Percentiles rank a stretch among this genome's conserved stretches.
phyloP scores from a whole-genome alignment of 2,329 filamentous ascomycete genomes.

The Fusarium pseudocircinatum region DNA sequence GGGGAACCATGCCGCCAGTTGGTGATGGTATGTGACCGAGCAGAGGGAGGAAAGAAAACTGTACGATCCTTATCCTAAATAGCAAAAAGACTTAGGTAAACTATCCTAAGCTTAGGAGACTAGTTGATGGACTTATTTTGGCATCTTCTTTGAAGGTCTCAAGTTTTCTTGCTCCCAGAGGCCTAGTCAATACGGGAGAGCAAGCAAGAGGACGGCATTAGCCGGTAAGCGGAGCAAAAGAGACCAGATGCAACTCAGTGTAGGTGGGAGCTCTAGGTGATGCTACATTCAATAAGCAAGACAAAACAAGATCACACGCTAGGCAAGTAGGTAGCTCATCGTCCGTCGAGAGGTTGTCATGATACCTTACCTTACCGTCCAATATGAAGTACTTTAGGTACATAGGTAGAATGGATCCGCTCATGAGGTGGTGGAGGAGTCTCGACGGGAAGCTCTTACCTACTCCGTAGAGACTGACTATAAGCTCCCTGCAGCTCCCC shows the following conservation, averaged over 20 bases:
- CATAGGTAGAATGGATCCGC: neutral
- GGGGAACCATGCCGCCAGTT: slow-evolving; percentile 27
- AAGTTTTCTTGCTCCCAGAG: neutral
- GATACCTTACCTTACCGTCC: slow-evolving; percentile 1
- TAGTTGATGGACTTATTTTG: neutral
- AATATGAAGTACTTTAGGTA: neutral
- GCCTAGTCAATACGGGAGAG: neutral
- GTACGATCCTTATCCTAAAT: neutral
- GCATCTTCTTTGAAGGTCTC: neutral
- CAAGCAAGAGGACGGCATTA: slow-evolving; percentile 18
- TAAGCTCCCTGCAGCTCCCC: slow-evolving; percentile 18
- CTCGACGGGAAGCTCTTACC: slow-evolving; percentile 19
- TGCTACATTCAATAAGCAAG: neutral
- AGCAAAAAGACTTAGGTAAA: neutral
- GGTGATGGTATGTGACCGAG: slow-evolving; percentile 20
- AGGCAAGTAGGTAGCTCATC: neutral
- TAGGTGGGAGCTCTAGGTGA: neutral
- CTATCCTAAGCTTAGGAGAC: neutral
- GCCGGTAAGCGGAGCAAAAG: slow-evolving; percentile 13
- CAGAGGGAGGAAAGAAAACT: neutral
- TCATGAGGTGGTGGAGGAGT: neutral
- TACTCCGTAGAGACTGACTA: neutral
- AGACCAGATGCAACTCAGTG: slow-evolving; percentile 4
- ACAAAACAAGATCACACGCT: neutral
- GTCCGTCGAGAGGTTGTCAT: slow-evolving; percentile 29